These are phyloP conservation scores for Colletotrichum acutatum DNA, from an alignment of 2,329 filamentous ascomycete species.

Conservation along the genomic window DNA sequence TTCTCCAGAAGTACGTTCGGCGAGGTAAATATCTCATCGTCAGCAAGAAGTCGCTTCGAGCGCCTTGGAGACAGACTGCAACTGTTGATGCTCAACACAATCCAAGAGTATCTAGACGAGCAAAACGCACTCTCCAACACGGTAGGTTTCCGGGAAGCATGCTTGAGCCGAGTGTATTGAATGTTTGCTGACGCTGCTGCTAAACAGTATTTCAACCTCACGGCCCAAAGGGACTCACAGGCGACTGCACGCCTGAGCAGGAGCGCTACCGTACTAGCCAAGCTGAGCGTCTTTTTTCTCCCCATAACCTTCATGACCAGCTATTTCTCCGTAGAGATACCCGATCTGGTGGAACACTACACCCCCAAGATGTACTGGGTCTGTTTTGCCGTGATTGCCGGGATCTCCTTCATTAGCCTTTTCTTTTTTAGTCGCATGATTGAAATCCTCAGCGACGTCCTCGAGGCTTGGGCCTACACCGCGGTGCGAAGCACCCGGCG, in stretches of 20 bases:
- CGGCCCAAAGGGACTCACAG: constrained; percentile 78
- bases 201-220: constrained; percentile 79
- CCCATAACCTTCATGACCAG: constrained; percentile 80
- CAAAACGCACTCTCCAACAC: constrained; percentile 77
- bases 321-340: constrained; percentile 77
- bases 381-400: constrained; percentile 72
- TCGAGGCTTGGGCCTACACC: constrained; percentile 49
- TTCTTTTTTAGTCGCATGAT: constrained; percentile 62
- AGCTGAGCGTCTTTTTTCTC: constrained; percentile 80
- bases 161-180: background rate
- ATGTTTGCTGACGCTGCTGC: background rate
- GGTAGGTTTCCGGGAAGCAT: constrained; percentile 52
- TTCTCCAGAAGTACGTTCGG: background rate
- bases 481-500: background rate
- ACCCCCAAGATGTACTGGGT: constrained; percentile 74
- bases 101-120: constrained; percentile 73
- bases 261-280: constrained; percentile 78
- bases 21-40: constrained; percentile 49
- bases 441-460: constrained; percentile 56
- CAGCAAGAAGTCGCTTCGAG: constrained; percentile 68
- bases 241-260: constrained; percentile 78
- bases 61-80: constrained; percentile 68
- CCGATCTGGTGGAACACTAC: constrained; percentile 66
- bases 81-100: constrained; percentile 70
- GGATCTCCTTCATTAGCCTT: constrained; percentile 67